These are phyloP conservation scores for Podila horticola DNA, from an alignment of 192 early-diverging fungal species.

Conservation along the genomic window DNA sequence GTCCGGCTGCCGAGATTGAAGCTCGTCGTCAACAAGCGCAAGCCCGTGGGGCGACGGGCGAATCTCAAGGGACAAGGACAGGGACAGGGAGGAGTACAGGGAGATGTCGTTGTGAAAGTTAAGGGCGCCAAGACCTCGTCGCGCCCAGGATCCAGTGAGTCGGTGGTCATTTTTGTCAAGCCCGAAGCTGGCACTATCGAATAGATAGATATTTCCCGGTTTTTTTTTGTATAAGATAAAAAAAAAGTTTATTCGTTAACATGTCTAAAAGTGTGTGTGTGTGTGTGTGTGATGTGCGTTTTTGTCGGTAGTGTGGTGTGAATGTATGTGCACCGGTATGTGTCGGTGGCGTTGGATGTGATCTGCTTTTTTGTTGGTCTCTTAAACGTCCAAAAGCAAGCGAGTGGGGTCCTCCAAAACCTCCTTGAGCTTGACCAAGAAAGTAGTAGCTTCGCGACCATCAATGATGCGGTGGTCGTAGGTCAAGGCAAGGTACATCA, in stretches of 20 bases:
- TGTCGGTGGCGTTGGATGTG: no score
- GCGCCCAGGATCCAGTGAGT: neutral
- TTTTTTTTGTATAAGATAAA: neutral
- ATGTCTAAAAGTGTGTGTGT: no score
- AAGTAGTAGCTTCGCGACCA: slow-evolving; percentile 96
- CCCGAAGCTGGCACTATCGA: slow-evolving; percentile 30
- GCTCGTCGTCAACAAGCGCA: slow-evolving; percentile 45
- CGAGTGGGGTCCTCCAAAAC: slow-evolving; percentile 95
- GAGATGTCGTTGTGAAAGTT: slow-evolving; percentile 33
- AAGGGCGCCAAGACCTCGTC: slow-evolving; percentile 5
- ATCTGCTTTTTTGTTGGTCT: slow-evolving; percentile 22
- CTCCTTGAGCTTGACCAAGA: slow-evolving; percentile 98
- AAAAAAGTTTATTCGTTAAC: neutral
- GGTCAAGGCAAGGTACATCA: slow-evolving; percentile 99
- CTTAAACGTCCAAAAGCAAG: slow-evolving; percentile 89
- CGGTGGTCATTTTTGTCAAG: slow-evolving; percentile 44
- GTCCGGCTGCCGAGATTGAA: slow-evolving; percentile 65
- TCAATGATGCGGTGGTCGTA: slow-evolving; percentile 99
- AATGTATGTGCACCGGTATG: no score
- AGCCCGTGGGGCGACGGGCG: slow-evolving; percentile 9
- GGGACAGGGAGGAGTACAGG: slow-evolving; percentile 4
- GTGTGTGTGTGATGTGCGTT: no score
- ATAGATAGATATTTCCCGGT: neutral
- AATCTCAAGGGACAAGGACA: slow-evolving; percentile 4
- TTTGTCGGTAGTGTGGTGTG: no score